Evolutionary conservation across 2,329 filamentous ascomycete genomes (phyloP).

Genomic region (Ophiostoma sp.): DNA sequence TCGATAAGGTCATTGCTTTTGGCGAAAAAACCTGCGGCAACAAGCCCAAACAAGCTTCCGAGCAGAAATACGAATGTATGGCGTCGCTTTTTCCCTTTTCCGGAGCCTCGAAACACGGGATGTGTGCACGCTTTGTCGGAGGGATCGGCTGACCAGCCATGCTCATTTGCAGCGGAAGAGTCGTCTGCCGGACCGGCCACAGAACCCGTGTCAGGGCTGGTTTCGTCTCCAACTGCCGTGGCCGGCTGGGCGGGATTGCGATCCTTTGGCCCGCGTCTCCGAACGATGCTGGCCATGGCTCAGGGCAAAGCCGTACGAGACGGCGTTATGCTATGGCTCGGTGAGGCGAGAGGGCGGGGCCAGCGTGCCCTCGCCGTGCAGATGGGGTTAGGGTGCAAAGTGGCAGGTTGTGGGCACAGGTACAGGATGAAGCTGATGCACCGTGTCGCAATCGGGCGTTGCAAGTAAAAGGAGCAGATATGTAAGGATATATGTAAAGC

Average conservation of each 20-base stretch:
- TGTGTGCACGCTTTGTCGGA: constrained; percentile 6
- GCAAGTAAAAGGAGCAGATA: neutral
- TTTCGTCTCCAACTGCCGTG: neutral
- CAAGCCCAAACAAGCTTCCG: constrained; percentile 84
- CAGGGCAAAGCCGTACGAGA: neutral
- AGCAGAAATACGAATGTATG: constrained; percentile 82
- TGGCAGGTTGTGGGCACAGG: neutral
- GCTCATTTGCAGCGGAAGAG: neutral
- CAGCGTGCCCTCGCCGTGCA: neutral
- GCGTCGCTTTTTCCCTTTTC: constrained; percentile 62
- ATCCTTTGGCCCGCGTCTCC: constrained; percentile 21
- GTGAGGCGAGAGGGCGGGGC: neutral
- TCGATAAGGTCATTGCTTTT: constrained; percentile 87
- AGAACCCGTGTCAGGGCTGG: neutral
- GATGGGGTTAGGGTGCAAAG: neutral
- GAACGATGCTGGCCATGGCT: constrained; percentile 19
- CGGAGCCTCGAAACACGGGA: neutral
- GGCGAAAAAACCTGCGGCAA: constrained; percentile 88
- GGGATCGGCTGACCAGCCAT: constrained; percentile 3
- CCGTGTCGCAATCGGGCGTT: neutral
- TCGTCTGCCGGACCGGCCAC: neutral
- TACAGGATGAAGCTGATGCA: neutral
- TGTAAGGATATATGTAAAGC: neutral
- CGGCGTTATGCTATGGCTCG: neutral
- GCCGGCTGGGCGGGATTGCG: neutral